Evolutionary conservation across 768 basidiomycete genomes (phyloP).

Genomic region (Arthromyces matolae): DNA sequence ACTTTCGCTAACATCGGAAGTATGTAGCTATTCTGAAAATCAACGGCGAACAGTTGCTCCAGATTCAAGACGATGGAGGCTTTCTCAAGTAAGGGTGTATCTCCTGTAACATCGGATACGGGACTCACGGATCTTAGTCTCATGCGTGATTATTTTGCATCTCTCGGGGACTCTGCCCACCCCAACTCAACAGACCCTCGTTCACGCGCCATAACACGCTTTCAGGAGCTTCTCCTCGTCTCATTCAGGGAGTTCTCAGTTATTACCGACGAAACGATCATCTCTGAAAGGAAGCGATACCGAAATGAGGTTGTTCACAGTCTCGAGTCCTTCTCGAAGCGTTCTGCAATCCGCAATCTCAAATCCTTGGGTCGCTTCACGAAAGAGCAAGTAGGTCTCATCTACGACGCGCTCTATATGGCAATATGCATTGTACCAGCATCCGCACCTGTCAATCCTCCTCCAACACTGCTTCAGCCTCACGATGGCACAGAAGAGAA

Average conservation of each 20-base stretch:
- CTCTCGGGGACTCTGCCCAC: slow-evolving; percentile 91
- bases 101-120: neutral
- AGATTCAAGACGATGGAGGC: slow-evolving; percentile 94
- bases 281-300: slow-evolving; percentile 78
- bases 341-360: slow-evolving; percentile 85
- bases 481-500: slow-evolving; percentile 66
- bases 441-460: slow-evolving; percentile 45
- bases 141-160: slow-evolving; percentile 94
- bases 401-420: slow-evolving; percentile 92
- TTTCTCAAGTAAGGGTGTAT: slow-evolving; percentile 75
- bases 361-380: slow-evolving; percentile 73
- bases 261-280: slow-evolving; percentile 94
- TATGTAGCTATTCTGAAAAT: slow-evolving; percentile 91
- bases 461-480: slow-evolving; percentile 52
- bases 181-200: slow-evolving; percentile 86
- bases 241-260: slow-evolving; percentile 97
- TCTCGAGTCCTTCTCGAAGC: slow-evolving; percentile 92
- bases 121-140: slow-evolving; percentile 44
- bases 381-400: slow-evolving; percentile 82
- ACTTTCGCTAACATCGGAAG: slow-evolving; percentile 14
- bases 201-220: slow-evolving; percentile 89
- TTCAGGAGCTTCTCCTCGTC: slow-evolving; percentile 94
- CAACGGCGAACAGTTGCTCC: slow-evolving; percentile 87
- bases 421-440: slow-evolving; percentile 78
- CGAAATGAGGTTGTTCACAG: slow-evolving; percentile 87